Percentiles rank a stretch among this genome's conserved stretches.
phyloP scores from a whole-genome alignment of 768 basidiomycete species.

The Lyophyllum shimeji region DNA sequence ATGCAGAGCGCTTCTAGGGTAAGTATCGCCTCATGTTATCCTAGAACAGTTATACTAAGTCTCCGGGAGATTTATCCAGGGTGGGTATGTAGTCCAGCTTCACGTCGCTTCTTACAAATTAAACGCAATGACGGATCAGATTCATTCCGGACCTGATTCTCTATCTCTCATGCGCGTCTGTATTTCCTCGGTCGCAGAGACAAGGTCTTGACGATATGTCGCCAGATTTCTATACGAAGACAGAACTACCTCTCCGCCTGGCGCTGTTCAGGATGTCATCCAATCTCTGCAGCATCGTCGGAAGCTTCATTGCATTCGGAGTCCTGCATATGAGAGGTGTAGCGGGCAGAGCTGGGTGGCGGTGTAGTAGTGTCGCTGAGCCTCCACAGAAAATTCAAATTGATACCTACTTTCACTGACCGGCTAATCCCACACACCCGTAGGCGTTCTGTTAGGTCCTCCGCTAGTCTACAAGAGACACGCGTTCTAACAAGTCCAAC shows the following conservation, averaged over 20 bases:
- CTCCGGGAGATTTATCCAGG: constrained; percentile 39
- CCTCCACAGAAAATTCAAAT: too few species aligned
- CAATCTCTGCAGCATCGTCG: constrained; percentile 44
- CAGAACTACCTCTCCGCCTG: constrained; percentile 55
- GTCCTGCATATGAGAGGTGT: constrained; percentile 58
- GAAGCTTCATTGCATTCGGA: constrained; percentile 61
- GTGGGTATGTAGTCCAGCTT: constrained; percentile 32
- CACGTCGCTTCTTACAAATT: neutral
- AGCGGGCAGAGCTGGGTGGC: constrained; percentile 52
- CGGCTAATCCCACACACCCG: too few species aligned
- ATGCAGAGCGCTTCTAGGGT: constrained; percentile 49
- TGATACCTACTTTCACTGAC: too few species aligned
- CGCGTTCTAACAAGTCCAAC: too few species aligned
- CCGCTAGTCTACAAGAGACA: too few species aligned
- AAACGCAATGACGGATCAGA: constrained; percentile 19
- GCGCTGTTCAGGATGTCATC: constrained; percentile 56
- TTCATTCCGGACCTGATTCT: constrained; percentile 62
- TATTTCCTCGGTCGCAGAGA: neutral
- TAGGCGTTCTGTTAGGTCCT: too few species aligned
- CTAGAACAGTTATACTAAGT: neutral
- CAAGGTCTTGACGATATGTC: neutral
- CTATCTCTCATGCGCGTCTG: constrained; percentile 54
- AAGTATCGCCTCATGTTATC: constrained; percentile 1
- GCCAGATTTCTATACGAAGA: constrained; percentile 59
- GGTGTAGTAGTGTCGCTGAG: constrained; percentile 11